Base-by-base conservation (phyloP, 108 stramenopile genomes). In the Nitzschia sp. region DNA sequence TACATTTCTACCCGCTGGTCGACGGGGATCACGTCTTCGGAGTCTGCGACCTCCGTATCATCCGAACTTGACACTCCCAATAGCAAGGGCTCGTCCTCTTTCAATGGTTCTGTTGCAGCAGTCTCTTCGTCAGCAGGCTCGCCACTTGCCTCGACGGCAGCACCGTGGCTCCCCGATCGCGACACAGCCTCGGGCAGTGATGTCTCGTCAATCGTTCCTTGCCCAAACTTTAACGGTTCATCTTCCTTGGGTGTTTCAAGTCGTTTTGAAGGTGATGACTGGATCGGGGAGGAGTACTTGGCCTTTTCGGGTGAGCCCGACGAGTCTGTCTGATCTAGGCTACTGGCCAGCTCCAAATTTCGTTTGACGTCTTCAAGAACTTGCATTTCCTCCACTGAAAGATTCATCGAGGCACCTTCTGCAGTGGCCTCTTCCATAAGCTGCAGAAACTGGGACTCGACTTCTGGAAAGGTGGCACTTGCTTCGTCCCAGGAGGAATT, bases 1-100 rank as follows among this genome's bases (percentile, higher is more conserved):
- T 77, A 77, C 11, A 32, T 28, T 55, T 65, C 29, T 33, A 77
- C 46, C 36, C 76, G 56, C 23, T 77, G 53, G 34, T 70, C 68
- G 18, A 77, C 19, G 13, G 75, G 21, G 5, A 33, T 61, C n/a
- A n/a, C n/a, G 25, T 17, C 21, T 11, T 56, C 33, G 24, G 28
- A 21, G 2, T 18, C 28, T 9, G n/a, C 28, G 25, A 6, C 23
- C 3, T 75, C 67, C 1, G 19, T 54, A 3, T 26, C 54, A 49
- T 51, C 48, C 17, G 26, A 31, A 30, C 48, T 49, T 54, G 54
- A 29, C 25, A 9, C 28, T 49, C 31, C 34, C 17, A 26, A 11
- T 3, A 75, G 59, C 0, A 68, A 34, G 28, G 66, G 66, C 32
- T 75, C 74, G 26, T 68, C 67, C 18, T 68, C 66, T 31, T 62